phyloP scores from a whole-genome alignment of 2,329 filamentous ascomycete species.

The Sclerotinia nivalis region DNA sequence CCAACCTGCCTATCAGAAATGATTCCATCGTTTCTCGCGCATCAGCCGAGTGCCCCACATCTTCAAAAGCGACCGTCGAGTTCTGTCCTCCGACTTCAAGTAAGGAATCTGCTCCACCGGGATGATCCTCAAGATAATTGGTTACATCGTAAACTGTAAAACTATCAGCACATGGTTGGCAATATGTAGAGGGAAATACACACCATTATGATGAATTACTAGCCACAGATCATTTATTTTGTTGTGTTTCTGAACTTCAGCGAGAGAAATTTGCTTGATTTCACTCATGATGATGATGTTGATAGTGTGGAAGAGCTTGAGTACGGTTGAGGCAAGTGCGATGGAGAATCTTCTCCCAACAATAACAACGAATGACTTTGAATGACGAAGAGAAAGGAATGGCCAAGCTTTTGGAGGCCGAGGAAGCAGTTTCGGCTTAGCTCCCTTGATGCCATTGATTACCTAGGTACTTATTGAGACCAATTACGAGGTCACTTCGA shows the following conservation, averaged over 20 bases:
- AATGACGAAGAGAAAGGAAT: neutral
- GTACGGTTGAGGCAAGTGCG: neutral
- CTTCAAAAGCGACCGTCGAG: constrained; percentile 77
- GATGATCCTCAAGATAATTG: constrained; percentile 59
- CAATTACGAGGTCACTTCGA: neutral
- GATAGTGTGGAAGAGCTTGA: neutral
- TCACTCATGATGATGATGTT: constrained; percentile 22
- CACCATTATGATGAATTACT: constrained; percentile 57
- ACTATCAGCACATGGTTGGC: neutral
- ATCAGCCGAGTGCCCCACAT: constrained; percentile 73
- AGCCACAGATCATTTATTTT: constrained; percentile 54
- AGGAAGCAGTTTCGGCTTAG: neutral
- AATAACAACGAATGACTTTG: neutral
- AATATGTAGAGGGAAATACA: neutral
- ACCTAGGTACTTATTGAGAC: neutral
- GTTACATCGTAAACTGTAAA: constrained; percentile 58
- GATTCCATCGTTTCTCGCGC: constrained; percentile 27
- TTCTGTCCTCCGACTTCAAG: constrained; percentile 77
- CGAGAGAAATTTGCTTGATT: constrained; percentile 30
- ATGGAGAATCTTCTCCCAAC: neutral
- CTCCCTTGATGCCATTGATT: neutral
- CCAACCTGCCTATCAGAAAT: constrained; percentile 25
- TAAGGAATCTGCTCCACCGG: constrained; percentile 75
- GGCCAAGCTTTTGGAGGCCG: neutral
- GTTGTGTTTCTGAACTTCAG: constrained; percentile 53